A percentile compares a stretch with the other conserved stretches of the same genome.
Conservation (phyloP, 768 basidiomycete genomes). For the Chalciporus sphaerocephalus region DNA sequence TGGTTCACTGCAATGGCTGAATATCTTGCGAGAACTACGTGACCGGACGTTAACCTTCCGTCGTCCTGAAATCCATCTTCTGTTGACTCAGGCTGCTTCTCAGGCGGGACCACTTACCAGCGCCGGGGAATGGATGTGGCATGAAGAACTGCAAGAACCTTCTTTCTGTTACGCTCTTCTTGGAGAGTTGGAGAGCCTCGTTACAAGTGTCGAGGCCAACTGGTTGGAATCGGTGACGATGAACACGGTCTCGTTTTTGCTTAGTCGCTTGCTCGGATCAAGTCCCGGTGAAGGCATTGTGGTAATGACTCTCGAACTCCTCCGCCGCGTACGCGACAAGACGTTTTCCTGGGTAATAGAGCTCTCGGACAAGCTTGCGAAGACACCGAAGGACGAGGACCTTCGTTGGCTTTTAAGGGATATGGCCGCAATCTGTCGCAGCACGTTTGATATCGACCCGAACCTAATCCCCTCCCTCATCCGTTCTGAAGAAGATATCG, state of each 20-base stretch:
- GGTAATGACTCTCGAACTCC: slow-evolving; percentile 19
- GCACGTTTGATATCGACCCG: slow-evolving; percentile 27
- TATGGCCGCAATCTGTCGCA: slow-evolving; percentile 38
- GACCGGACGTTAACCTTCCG: not conserved
- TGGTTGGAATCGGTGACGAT: slow-evolving; percentile 4
- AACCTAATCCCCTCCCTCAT: slow-evolving; percentile 12
- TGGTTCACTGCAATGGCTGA: slow-evolving; percentile 16
- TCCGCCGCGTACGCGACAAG: slow-evolving; percentile 31
- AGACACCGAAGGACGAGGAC: slow-evolving; percentile 10
- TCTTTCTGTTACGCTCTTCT: slow-evolving; percentile 7
- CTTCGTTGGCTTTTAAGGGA: slow-evolving; percentile 29
- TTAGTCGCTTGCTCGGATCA: slow-evolving; percentile 10
- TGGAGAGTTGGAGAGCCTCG: not conserved
- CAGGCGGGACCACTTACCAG: not conserved
- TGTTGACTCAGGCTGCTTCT: not conserved
- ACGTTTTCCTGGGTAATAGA: slow-evolving; percentile 36
- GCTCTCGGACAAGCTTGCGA: slow-evolving; percentile 24
- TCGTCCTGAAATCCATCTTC: not conserved
- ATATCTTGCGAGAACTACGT: not conserved
- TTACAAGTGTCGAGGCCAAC: not conserved
- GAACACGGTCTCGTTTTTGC: slow-evolving; percentile 1
- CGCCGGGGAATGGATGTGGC: slow-evolving; percentile 4
- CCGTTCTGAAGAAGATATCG: slow-evolving; percentile 21
- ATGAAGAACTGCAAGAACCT: slow-evolving; percentile 9
- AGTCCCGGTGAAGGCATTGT: slow-evolving; percentile 9